A percentile compares a stretch with the other conserved stretches of the same genome.
Evolutionary conservation across 768 basidiomycete genomes (phyloP).

Genomic region (Mycena pura): DNA sequence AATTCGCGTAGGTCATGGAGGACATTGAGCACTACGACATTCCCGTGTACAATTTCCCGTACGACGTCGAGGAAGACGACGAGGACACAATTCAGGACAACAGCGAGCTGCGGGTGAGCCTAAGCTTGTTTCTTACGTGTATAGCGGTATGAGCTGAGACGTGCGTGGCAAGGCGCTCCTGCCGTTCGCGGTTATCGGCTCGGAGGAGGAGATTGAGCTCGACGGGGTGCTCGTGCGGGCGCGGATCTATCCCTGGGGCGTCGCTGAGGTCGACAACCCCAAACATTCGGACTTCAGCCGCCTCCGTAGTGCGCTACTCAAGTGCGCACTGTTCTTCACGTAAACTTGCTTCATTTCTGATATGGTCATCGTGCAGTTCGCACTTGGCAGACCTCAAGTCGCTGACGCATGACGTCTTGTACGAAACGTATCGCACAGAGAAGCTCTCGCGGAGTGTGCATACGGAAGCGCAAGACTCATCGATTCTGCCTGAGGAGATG

Average conservation of each 20-base stretch:
- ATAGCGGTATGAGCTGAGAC: not conserved
- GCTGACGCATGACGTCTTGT: slow-evolving; percentile 90
- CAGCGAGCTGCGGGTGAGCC: slow-evolving; percentile 85
- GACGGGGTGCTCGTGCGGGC: slow-evolving; percentile 92
- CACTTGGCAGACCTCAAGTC: slow-evolving; percentile 96
- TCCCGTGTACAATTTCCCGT: slow-evolving; percentile 99
- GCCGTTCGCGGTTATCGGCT: slow-evolving; percentile 97
- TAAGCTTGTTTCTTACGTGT: not conserved
- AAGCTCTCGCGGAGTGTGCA: slow-evolving; percentile 92
- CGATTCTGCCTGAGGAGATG: slow-evolving; percentile 94
- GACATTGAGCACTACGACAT: slow-evolving; percentile 99
- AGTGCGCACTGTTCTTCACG: slow-evolving; percentile 54
- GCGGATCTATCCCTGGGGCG: slow-evolving; percentile 97
- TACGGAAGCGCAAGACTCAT: slow-evolving; percentile 82
- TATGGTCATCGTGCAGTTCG: slow-evolving; percentile 57
- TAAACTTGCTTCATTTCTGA: not conserved
- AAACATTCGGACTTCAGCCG: slow-evolving; percentile 99
- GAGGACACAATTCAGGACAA: slow-evolving; percentile 99
- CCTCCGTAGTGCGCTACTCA: slow-evolving; percentile 88
- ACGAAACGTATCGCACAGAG: slow-evolving; percentile 98
- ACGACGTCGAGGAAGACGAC: slow-evolving; percentile 98
- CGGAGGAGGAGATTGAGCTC: slow-evolving; percentile 95
- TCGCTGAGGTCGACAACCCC: slow-evolving; percentile 99
- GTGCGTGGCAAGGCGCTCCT: slow-evolving; percentile 71
- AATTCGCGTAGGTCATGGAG: slow-evolving; percentile 87